phyloP scores from a whole-genome alignment of 1,284 basidiomycete species.

The Apiotrichum sp. region DNA sequence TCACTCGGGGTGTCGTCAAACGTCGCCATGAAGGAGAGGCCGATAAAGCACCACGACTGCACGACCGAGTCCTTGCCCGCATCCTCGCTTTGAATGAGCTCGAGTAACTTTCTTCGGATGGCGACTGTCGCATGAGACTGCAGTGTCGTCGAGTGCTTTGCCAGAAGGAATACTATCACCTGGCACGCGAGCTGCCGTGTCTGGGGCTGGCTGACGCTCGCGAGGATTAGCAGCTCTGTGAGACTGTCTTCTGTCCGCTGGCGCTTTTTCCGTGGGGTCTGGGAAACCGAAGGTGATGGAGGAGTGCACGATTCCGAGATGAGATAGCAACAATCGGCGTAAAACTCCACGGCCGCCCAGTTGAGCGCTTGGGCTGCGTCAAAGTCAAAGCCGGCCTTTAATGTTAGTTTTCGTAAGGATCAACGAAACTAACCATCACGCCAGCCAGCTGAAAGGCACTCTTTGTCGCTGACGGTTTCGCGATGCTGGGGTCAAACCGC shows the following conservation, averaged over 20 bases:
- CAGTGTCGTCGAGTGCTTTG: slow-evolving; percentile 62
- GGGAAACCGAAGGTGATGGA: background rate
- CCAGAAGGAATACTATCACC: slow-evolving; percentile 73
- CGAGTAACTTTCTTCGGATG: slow-evolving; percentile 55
- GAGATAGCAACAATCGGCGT: slow-evolving; percentile 62
- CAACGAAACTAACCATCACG: slow-evolving; percentile 16
- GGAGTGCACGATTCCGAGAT: background rate
- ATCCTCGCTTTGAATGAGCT: slow-evolving; percentile 51
- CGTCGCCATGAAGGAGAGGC: slow-evolving; percentile 55
- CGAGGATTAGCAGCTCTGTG: slow-evolving; percentile 53
- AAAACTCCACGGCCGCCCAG: slow-evolving; percentile 78
- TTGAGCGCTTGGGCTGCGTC: slow-evolving; percentile 61
- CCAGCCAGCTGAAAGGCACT: slow-evolving; percentile 22
- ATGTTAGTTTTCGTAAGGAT: slow-evolving; percentile 1
- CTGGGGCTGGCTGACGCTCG: slow-evolving; percentile 44
- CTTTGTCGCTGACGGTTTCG: background rate
- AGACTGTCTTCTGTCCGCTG: slow-evolving; percentile 51
- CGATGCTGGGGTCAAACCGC: slow-evolving; percentile 5
- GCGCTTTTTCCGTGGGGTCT: slow-evolving; percentile 48
- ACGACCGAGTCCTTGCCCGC: slow-evolving; percentile 56
- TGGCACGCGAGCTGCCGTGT: slow-evolving; percentile 59
- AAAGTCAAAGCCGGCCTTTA: slow-evolving; percentile 62
- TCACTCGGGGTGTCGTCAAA: slow-evolving; percentile 2
- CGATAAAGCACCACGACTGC: slow-evolving; percentile 77
- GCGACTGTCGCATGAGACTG: slow-evolving; percentile 56